phyloP scores from a whole-genome alignment of 352 stramenopile species.

The Pythium dissimile region DNA sequence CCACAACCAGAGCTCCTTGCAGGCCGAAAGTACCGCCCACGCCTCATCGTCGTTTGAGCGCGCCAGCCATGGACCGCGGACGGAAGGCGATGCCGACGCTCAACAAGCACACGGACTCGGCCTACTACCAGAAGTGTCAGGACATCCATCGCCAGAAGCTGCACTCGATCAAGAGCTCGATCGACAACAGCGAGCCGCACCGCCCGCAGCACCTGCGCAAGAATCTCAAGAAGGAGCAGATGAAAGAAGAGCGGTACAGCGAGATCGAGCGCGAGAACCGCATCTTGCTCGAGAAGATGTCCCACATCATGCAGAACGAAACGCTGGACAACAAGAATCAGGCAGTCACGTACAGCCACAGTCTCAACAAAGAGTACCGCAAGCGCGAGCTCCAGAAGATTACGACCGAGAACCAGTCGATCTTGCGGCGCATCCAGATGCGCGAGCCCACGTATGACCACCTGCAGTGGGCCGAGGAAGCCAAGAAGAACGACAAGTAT shows the following conservation, averaged over 20 bases:
- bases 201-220: conserved; percentile 90
- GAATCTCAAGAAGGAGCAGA: conserved; percentile 96
- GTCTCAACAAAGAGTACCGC: conserved; percentile 77
- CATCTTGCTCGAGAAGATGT: conserved; percentile 97
- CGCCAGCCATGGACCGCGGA: conserved; percentile 64
- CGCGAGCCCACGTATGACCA: conserved; percentile 89
- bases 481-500: conserved; percentile 80
- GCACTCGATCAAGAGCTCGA: conserved; percentile 90
- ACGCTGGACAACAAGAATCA: conserved; percentile 87
- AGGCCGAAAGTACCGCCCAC: background rate
- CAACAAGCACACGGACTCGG: conserved; percentile 85
- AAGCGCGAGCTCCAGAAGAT: conserved; percentile 88
- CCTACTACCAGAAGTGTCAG: conserved; percentile 86
- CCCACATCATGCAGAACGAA: conserved; percentile 91
- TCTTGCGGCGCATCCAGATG: conserved; percentile 88
- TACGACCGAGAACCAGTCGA: conserved; percentile 83
- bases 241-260: conserved; percentile 94
- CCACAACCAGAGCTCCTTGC: background rate
- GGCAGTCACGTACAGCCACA: conserved; percentile 67
- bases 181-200: conserved; percentile 93
- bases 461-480: conserved; percentile 87
- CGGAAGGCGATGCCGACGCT: conserved; percentile 83
- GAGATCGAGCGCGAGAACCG: conserved; percentile 97
- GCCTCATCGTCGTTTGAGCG: background rate
- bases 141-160: conserved; percentile 82